phyloP scores from a whole-genome alignment of 768 basidiomycete species.

The Pulveroboletus sp. region DNA sequence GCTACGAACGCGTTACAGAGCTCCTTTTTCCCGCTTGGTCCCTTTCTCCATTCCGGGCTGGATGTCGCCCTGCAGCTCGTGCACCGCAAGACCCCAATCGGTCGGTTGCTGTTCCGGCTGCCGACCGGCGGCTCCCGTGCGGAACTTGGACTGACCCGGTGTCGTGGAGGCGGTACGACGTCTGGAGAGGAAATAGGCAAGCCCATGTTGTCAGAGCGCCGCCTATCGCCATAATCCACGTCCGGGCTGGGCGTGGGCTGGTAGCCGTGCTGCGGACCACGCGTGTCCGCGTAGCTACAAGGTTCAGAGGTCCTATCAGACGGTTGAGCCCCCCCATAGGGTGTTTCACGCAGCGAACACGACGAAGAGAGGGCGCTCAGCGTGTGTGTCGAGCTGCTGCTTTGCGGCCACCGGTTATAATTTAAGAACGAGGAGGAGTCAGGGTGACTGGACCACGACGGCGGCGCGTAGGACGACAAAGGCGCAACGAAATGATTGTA shows the following conservation, averaged over 20 bases:
- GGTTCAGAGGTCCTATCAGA: conserved; percentile 40
- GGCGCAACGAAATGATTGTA: conserved; percentile 24
- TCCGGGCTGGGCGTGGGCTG: conserved; percentile 36
- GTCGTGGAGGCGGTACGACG: conserved; percentile 53
- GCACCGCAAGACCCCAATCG: conserved; percentile 67
- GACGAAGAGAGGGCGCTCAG: conserved; percentile 21
- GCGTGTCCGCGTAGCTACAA: conserved; percentile 24
- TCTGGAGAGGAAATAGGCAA: conserved; percentile 32
- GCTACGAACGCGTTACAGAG: conserved; percentile 83
- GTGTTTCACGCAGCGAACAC: conserved; percentile 28
- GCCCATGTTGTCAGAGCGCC: conserved; percentile 29
- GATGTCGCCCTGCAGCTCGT: conserved; percentile 75
- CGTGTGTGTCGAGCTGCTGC: conserved; percentile 26
- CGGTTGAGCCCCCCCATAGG: conserved; percentile 22
- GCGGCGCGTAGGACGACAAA: conserved; percentile 26
- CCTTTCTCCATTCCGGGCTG: conserved; percentile 91
- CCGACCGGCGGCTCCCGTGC: conserved; percentile 41
- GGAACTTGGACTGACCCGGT: conserved; percentile 50
- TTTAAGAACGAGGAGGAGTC: conserved; percentile 28
- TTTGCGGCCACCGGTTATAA: conserved; percentile 30
- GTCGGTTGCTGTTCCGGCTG: conserved; percentile 52
- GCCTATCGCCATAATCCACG: conserved; percentile 35
- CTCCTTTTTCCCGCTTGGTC: conserved; percentile 86
- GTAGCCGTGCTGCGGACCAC: conserved; percentile 34
- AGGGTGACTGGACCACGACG: conserved; percentile 24